A percentile compares a stretch with the other conserved stretches of the same genome.
Evolutionary conservation across 345 rosid genomes (phyloP).

Genomic region (Cardiospermum halicacabum): DNA sequence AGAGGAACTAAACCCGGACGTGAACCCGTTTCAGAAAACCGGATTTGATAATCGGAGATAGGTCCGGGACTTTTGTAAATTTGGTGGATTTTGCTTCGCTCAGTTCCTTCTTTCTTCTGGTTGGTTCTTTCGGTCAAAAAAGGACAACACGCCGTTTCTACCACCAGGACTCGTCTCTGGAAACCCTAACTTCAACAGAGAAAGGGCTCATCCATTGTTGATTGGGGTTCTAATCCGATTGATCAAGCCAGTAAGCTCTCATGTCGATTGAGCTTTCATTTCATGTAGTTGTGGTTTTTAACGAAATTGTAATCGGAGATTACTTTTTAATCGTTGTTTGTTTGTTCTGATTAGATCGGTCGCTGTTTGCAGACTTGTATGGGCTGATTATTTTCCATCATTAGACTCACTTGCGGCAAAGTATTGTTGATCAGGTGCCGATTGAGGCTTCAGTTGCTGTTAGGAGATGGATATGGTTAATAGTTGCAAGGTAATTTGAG

Average conservation of each 20-base stretch:
- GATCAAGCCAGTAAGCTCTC: slow-evolving; percentile 14
- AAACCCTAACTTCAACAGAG: slow-evolving; percentile 36
- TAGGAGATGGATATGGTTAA: slow-evolving; percentile 71
- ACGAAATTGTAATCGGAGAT: slow-evolving; percentile 16
- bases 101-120: background rate
- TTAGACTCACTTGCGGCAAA: slow-evolving; percentile 17
- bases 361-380: slow-evolving; percentile 25
- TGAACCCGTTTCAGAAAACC: slow-evolving; percentile 35
- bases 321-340: slow-evolving; percentile 6
- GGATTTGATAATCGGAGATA: slow-evolving; percentile 70
- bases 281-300: slow-evolving; percentile 8
- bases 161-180: background rate
- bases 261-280: slow-evolving; percentile 1
- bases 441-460: slow-evolving; percentile 17
- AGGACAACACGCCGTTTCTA: slow-evolving; percentile 29
- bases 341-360: slow-evolving; percentile 35
- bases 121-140: slow-evolving; percentile 29
- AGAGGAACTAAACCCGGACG: slow-evolving; percentile 70
- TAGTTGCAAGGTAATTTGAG: slow-evolving; percentile 63
- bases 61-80: slow-evolving; percentile 48
- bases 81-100: background rate
- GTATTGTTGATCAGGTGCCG: slow-evolving; percentile 21
- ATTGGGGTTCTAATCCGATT: background rate
- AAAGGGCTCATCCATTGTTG: slow-evolving; percentile 8
- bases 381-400: slow-evolving; percentile 24